phyloP scores from a whole-genome alignment of 2,329 filamentous ascomycete species.

The Myotisia sp. region DNA sequence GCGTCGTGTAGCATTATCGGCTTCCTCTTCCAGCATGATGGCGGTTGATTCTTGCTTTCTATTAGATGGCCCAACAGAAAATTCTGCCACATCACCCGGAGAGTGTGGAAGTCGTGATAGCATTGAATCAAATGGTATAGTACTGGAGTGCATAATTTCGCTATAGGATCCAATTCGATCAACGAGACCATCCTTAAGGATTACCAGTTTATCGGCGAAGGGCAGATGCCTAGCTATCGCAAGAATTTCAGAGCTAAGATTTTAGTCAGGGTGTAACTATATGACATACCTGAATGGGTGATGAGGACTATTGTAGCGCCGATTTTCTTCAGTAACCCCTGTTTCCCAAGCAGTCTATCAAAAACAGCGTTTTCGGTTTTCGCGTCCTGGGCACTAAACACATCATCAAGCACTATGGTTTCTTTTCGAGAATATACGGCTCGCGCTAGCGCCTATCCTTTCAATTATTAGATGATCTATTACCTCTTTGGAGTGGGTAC shows the following conservation, averaged over 20 bases:
- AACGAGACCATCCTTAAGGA: conserved; percentile 20
- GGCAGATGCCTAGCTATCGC: conserved; percentile 19
- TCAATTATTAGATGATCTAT: neutral
- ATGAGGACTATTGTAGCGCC: conserved; percentile 31
- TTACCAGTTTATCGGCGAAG: conserved; percentile 30
- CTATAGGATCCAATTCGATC: neutral
- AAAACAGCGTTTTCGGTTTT: conserved; percentile 33
- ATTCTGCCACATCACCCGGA: neutral
- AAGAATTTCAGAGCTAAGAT: neutral
- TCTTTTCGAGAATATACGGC: conserved; percentile 31
- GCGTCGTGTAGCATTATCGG: no score
- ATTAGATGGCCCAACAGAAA: neutral
- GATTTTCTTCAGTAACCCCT: conserved; percentile 28
- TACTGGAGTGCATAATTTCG: neutral
- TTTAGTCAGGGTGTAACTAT: neutral
- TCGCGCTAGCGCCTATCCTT: conserved; percentile 28
- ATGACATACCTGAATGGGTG: conserved; percentile 22
- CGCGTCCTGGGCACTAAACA: conserved; percentile 34
- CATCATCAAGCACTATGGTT: conserved; percentile 35
- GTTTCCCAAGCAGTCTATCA: conserved; percentile 26
- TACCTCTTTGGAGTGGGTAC: neutral
- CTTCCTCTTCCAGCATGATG: no score
- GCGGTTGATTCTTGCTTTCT: neutral
- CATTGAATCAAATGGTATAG: neutral
- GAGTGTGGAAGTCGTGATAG: neutral